A percentile compares a stretch with the other conserved stretches of the same genome.
Evolutionary conservation across 2,329 filamentous ascomycete species (phyloP).

Genomic region (Hymenoscyphus infarciens): DNA sequence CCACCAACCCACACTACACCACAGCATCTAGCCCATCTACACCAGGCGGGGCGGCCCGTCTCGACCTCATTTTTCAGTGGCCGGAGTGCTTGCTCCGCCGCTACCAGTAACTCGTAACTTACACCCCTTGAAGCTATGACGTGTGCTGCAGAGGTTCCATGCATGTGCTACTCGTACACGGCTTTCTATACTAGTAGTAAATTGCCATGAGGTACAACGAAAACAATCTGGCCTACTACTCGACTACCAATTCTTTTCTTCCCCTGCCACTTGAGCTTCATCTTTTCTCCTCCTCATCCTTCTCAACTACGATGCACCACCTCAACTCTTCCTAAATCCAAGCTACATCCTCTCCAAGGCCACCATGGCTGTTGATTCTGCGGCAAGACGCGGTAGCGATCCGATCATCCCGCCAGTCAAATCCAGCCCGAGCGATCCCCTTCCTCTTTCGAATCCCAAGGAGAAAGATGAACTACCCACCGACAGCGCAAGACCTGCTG

Average conservation of each 20-base stretch:
- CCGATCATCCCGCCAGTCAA: not conserved
- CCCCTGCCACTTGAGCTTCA: not conserved
- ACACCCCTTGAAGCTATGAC: not conserved
- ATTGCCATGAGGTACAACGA: not conserved
- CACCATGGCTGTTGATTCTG: not conserved
- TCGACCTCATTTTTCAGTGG: not conserved
- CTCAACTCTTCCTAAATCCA: not conserved
- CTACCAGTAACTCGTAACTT: not conserved
- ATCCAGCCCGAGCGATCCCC: not conserved
- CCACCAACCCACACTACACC: not conserved
- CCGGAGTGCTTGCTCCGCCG: not conserved
- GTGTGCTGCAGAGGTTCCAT: no score
- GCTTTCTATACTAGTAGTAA: no score
- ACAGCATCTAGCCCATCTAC: not conserved
- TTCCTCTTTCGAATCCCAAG: not conserved
- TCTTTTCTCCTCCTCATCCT: not conserved
- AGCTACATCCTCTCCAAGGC: not conserved
- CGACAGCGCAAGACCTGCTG: constrained; percentile 12
- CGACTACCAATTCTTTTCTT: not conserved
- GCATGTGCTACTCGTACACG: no score
- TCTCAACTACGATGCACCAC: not conserved
- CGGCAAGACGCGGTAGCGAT: not conserved
- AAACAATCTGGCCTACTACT: no score
- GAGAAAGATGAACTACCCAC: not conserved
- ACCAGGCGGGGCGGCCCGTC: not conserved